Conservation (phyloP, 78 protist species). For the Dictyostelium brefeldianum region DNA sequence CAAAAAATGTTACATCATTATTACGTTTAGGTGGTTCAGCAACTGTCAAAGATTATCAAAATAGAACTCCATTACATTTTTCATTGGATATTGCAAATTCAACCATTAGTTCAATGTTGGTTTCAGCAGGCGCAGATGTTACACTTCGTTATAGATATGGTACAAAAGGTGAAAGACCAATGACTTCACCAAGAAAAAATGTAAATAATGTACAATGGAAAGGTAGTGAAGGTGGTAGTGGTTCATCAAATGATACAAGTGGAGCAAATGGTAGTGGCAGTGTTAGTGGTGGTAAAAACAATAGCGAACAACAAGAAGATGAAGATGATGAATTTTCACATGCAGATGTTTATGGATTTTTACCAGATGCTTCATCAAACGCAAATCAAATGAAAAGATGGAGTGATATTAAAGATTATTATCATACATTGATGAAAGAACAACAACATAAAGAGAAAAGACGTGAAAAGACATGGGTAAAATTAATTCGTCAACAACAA, state of each 20-base stretch:
- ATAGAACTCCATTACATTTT: constrained; percentile 67
- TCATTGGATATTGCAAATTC: constrained; percentile 76
- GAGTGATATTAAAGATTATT: constrained; percentile 56
- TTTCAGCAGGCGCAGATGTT: constrained; percentile 74
- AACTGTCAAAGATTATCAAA: constrained; percentile 57
- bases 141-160: constrained; percentile 68
- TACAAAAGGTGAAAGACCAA: constrained; percentile 46
- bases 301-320: neutral
- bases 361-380: constrained; percentile 48
- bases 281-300: neutral
- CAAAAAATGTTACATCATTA: constrained; percentile 68
- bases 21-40: constrained; percentile 52
- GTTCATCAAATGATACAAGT: neutral
- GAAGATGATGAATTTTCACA: constrained; percentile 14
- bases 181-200: neutral
- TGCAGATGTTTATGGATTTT: constrained; percentile 69
- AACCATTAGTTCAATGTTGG: constrained; percentile 64
- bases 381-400: constrained; percentile 53
- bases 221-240: neutral
- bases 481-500: constrained; percentile 15
- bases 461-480: constrained; percentile 55
- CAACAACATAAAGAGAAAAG: constrained; percentile 17
- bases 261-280: neutral
- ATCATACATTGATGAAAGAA: neutral
- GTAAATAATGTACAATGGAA: constrained; percentile 25